Evolutionary conservation across 257 asterid genomes (phyloP), one percentile per base, ranked within the genome.

Genomic region (Nicotiana undulata): DNA sequence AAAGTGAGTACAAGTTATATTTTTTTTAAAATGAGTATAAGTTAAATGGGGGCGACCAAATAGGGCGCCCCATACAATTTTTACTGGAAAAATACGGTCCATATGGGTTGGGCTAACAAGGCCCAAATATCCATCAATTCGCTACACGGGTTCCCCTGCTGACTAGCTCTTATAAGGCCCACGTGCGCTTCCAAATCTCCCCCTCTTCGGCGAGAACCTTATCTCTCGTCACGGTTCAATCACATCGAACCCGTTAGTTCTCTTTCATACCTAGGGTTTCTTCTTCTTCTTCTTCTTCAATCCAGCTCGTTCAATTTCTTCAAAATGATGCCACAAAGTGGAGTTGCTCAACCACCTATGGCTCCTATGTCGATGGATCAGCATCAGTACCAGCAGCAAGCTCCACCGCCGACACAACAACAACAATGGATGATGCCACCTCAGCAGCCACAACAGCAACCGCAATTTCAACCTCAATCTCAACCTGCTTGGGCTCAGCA

Each of bases 291-390:
- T 32, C 58, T 16, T 52, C 58, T 4, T 40, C 17, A 52, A 52
- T 52, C 34, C 16, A 12, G 56, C 20, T 70, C 55, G 77, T 63
- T 24, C 59, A 22, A 75, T 18, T 61, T 46, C 63, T 51, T 6
- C 49, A 87, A 74, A 85, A 92, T 91, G 97, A 91, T 93, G 98
- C 98, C 91, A 81, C 94, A 93, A 64, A 90, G 89, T 83, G 95
- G 98, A 60, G 82, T 85, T 61, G 89, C 84, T n/a, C 93, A 92
- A 22, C 96, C 90, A 68, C 85, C 87, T 26, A 85, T 86, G 88
- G 87, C 84, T 0, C 86, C 81, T 40, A 84, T 85, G 83, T 53
- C 74, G 51, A 84, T 86, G 87, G 90, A 90, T 82, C 93, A 91
- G 65, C 96, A 91, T 18, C 63, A 87, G 11, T 64, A 83, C 6